A percentile compares a stretch with the other conserved stretches of the same genome.
Conservation (phyloP, 495 filamentous ascomycete species). For the Aspergillus incahuasiensis region DNA sequence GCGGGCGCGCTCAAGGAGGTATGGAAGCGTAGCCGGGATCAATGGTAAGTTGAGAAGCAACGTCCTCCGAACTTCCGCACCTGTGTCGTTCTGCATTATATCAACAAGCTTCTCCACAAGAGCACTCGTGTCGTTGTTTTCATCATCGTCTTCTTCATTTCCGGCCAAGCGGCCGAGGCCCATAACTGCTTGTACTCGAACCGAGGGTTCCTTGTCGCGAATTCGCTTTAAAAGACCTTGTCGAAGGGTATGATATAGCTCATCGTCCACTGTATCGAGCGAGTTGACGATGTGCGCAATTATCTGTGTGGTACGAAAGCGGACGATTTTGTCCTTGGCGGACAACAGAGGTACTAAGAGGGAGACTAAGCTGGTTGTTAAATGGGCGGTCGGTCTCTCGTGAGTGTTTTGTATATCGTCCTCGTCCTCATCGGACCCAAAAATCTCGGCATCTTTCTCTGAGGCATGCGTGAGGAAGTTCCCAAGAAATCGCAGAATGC, state of each 20-base stretch:
- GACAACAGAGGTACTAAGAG: slow-evolving; percentile 64
- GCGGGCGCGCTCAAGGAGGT: slow-evolving; percentile 83
- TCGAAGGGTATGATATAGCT: slow-evolving; percentile 75
- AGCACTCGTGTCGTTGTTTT: slow-evolving; percentile 56
- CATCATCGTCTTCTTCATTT: slow-evolving; percentile 69
- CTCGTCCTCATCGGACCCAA: slow-evolving; percentile 34
- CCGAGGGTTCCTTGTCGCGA: slow-evolving; percentile 85
- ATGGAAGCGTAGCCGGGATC: slow-evolving; percentile 75
- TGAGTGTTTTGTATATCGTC: slow-evolving; percentile 49
- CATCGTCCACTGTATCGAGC: slow-evolving; percentile 83
- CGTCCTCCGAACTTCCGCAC: slow-evolving; percentile 83
- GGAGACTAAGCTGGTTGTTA: slow-evolving; percentile 68
- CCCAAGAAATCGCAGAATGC: slow-evolving; percentile 76
- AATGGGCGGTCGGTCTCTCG: slow-evolving; percentile 76
- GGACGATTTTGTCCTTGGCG: slow-evolving; percentile 86
- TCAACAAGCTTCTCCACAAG: slow-evolving; percentile 81
- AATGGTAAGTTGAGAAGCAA: slow-evolving; percentile 87
- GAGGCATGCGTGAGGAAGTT: slow-evolving; percentile 75
- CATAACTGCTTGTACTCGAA: slow-evolving; percentile 90
- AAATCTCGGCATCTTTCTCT: slow-evolving; percentile 65
- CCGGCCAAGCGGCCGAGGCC: slow-evolving; percentile 79
- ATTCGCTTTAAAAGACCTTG: slow-evolving; percentile 76
- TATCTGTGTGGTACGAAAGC: slow-evolving; percentile 86
- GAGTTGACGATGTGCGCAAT: slow-evolving; percentile 86
- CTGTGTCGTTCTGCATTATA: slow-evolving; percentile 89